Evolutionary conservation across 2,329 filamentous ascomycete species (phyloP), one percentile per base, ranked within the genome.

Genomic region (Coniochaeta prunicola): DNA sequence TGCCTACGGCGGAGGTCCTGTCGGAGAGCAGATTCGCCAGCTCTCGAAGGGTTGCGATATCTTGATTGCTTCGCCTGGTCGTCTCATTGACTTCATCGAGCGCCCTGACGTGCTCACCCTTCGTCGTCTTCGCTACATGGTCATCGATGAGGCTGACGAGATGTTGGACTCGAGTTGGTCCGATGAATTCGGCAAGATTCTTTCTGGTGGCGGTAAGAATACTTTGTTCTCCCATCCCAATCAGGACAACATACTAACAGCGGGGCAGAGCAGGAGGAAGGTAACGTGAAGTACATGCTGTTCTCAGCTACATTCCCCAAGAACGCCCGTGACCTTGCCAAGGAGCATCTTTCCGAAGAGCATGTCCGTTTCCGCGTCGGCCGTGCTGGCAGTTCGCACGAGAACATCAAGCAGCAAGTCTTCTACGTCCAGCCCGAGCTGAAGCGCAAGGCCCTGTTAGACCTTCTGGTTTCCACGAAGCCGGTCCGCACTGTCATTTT

Each of bases 291-390:
- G 59, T 87, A 86, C 71, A 80, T 96, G 74, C 88, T 99, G 77
- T 97, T 97, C 72, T 96, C 92, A 0, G 94, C 94, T 0, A 97
- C 94, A 0, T 97, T 99, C 73, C 91, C 92, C 42, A 92, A 89
- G 75, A 77, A 77, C 0, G 85, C 90, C 63, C 90, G 92, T 31
- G 80, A 88, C 26, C 76, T 97, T 15, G 93, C 92, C 12, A 86
- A 84, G 60, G 80, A 89, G 30, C 90, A 92, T 68, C 83, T 99
- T 59, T 79, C 87, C 0, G 78, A 84, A 12, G 85, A 90, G 45
- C 86, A 91, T 67, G 80, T 96, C 56, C 90, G 89, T 24, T 86
- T 99, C 71, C 88, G 87, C 48, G 89, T 97, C 63, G 94, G 94
- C 31, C 90, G 93, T 66, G 85, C 91, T 28, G 94, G 94, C 34